Base-by-base conservation (phyloP, 352 stramenopile species). In the Phytophthora citrophthora region DNA sequence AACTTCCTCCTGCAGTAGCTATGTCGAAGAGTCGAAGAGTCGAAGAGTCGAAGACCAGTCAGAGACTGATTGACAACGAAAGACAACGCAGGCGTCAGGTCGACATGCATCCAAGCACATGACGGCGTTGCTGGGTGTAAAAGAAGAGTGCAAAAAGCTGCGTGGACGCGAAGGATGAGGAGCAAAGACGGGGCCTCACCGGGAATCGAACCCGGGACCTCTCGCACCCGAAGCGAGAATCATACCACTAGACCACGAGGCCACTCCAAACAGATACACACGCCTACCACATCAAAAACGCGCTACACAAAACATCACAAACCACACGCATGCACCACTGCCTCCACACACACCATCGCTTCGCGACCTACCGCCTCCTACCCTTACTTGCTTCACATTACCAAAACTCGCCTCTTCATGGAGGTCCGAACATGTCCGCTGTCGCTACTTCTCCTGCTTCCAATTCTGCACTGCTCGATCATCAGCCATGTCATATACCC, bases 171-270 rank as follows among this genome's bases (percentile, higher is more conserved):
- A 40, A 5, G 34, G 11, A 18, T 41, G 34, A 11, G 12, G 34
- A 41, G 34, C 34, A 41, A 41, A 41, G 34, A 41, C 34, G 34
- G 34, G 34, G 34, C 34, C 34, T 41, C 34, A 41, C 34, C 34
- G 34, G 34, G 34, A 41, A 41, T 41, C 34, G 34, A 41, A 41
- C 34, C 34, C 32, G 13, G 34, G 34, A 41, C 34, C 34, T 41
- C 34, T 41, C 34, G 34, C 34, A 41, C 34, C 34, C 34, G 34
- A 41, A 41, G 34, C 34, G 34, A 41, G 34, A 41, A 41, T 41
- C 34, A 41, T 41, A 41, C 34, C 34, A 18, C 34, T 41, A 41
- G 34, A 41, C 34, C 34, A 41, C 34, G 34, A 41, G 34, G 34
- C 34, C 34, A 41, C 34, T 41, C 34, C 34, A 41, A 41, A 16